Base-by-base conservation (phyloP, 2,329 filamentous ascomycete genomes). In the Pseudogymnoascus pannorum region DNA sequence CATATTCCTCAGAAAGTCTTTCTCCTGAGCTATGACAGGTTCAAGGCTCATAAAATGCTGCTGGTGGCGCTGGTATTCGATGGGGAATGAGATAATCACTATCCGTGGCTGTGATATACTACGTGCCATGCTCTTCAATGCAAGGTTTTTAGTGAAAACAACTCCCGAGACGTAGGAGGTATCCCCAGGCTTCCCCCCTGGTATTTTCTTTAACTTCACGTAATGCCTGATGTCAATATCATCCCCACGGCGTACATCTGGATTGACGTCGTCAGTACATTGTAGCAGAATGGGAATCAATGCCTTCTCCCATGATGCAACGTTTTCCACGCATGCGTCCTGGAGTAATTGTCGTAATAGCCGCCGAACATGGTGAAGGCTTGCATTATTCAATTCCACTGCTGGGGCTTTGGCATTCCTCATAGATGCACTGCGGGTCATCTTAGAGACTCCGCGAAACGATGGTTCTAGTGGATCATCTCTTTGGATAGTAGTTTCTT, bases 201-300 rank as follows among this genome's bases (percentile, higher is more conserved):
- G 90, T 11, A 99, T 94, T 72, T 95, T 96, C 73, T 99, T 99
- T 29, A 99, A 77, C 72, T 99, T 99, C 65, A 99, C 91, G 70
- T 97, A 99, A 72, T 97, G 92, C 3, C 94, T 85, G 63, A 99
- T 94, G 72, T 99, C 94, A 81, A 99, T 97, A 71, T 94, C 90
- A 72, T 99, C 94, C 26, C 92, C 92, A 61, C 85, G 84, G 61
- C 92, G 88, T 48, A 97, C 90, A 72, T 97, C 90, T 1, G 94
- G 94, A 65, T 95, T 89, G 3, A 99, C 92, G 70, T 97, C 94
- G 66, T 97, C 92, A 0, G 93, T 95, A 65, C 92, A 94, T 68
- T 89, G 89, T 20, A 97, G 79, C 18, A 99, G 80, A 59, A 99
- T 95, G 0, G 94, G 94, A 58, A 97, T 82, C 11, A 99, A 78